A percentile compares a stretch with the other conserved stretches of the same genome.
phyloP scores from a whole-genome alignment of 495 filamentous ascomycete species.

The Penicillium subrubescens region DNA sequence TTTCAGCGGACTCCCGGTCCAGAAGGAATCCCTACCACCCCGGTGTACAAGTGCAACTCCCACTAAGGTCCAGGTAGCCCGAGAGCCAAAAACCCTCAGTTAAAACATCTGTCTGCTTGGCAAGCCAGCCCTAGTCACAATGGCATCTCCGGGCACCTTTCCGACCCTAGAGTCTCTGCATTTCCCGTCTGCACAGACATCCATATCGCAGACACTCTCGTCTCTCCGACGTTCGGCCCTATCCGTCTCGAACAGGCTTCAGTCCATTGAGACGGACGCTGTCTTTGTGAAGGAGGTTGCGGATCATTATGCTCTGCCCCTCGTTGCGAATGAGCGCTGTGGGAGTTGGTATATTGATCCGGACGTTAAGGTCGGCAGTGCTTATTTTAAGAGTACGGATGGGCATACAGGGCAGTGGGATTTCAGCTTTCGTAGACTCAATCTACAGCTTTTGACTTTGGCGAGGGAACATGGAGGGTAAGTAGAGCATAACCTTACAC shows the following conservation, averaged over 20 bases:
- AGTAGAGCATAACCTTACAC: slow-evolving; percentile 17
- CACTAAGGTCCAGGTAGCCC: background rate
- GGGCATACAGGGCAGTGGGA: slow-evolving; percentile 88
- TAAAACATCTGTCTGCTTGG: background rate
- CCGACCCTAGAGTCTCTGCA: slow-evolving; percentile 45
- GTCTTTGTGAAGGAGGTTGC: slow-evolving; percentile 62
- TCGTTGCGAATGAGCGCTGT: slow-evolving; percentile 92
- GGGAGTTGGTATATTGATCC: slow-evolving; percentile 94
- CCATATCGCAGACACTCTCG: slow-evolving; percentile 50
- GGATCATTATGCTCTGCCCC: slow-evolving; percentile 60
- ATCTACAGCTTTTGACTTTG: slow-evolving; percentile 72
- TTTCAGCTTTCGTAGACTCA: slow-evolving; percentile 82
- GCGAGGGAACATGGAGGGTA: slow-evolving; percentile 66
- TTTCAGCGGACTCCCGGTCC: background rate
- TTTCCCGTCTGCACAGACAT: slow-evolving; percentile 45
- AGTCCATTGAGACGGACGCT: slow-evolving; percentile 69
- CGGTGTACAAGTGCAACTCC: slow-evolving; percentile 7
- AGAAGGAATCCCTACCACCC: slow-evolving; percentile 12
- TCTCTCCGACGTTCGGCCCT: slow-evolving; percentile 72
- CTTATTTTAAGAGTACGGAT: slow-evolving; percentile 98
- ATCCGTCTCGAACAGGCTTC: slow-evolving; percentile 76
- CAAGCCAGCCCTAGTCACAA: background rate
- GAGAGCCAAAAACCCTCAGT: background rate
- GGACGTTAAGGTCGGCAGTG: slow-evolving; percentile 63
- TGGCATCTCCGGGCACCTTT: slow-evolving; percentile 26